phyloP scores from a whole-genome alignment of 371 early-diverging fungal genomes.

The Funneliformis caledonium region DNA sequence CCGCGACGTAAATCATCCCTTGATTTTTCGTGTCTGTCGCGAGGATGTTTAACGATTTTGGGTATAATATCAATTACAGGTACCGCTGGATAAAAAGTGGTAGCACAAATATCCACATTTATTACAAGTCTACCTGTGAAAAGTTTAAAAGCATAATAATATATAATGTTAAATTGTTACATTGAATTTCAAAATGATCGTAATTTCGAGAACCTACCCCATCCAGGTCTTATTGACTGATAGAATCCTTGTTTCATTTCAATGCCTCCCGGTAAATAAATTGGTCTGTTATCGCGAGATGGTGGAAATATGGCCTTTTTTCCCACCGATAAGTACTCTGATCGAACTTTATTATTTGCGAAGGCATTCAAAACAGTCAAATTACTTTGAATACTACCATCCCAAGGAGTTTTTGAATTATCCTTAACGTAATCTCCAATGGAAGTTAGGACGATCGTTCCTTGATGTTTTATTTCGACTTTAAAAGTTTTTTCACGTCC shows the following conservation, averaged over 20 bases:
- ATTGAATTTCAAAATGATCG: neutral
- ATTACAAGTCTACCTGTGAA: neutral
- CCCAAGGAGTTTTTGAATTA: neutral
- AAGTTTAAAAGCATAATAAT: too few species aligned
- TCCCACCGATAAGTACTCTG: neutral
- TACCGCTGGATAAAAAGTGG: conserved; percentile 72
- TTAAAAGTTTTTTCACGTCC: neutral
- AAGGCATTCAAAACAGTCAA: neutral
- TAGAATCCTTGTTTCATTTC: conserved; percentile 91
- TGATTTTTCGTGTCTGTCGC: conserved; percentile 41
- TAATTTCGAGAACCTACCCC: neutral
- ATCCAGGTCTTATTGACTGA: conserved; percentile 76
- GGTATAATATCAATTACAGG: conserved; percentile 53
- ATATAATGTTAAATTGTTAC: neutral
- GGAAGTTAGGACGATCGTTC: neutral
- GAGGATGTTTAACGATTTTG: conserved; percentile 49
- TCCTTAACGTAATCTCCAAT: conserved; percentile 2
- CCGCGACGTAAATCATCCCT: conserved; percentile 52
- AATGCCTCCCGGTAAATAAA: conserved; percentile 67
- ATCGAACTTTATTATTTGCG: neutral
- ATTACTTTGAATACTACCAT: neutral
- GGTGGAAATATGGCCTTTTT: conserved; percentile 77
- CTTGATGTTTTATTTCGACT: neutral
- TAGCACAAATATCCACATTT: conserved; percentile 70
- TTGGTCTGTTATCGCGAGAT: conserved; percentile 61